phyloP scores from a whole-genome alignment of 1,139 yeast species.

The Suhomyces atakaporum region DNA sequence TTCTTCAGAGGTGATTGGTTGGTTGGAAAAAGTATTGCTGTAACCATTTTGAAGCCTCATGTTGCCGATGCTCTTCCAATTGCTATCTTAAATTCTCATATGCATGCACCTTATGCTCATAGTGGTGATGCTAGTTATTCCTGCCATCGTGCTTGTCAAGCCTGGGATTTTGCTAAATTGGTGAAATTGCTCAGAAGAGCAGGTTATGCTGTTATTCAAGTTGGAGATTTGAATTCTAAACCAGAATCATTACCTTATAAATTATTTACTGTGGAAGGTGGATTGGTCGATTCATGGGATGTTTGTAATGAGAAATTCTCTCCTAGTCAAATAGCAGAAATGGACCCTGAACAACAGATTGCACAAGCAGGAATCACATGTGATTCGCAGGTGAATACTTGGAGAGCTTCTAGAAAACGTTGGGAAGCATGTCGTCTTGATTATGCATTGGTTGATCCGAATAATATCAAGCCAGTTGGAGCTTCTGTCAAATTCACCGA shows the following conservation, averaged over 20 bases:
- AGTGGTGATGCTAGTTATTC: slow-evolving; percentile 86
- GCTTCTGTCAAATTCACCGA: slow-evolving; percentile 79
- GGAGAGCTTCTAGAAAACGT: slow-evolving; percentile 65
- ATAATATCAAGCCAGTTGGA: slow-evolving; percentile 50
- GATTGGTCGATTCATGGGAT: slow-evolving; percentile 83
- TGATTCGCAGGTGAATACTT: slow-evolving; percentile 82
- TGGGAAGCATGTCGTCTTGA: slow-evolving; percentile 89
- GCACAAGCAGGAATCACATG: slow-evolving; percentile 81
- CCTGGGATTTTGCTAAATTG: slow-evolving; percentile 86
- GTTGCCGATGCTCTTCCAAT: slow-evolving; percentile 52
- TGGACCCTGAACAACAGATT: slow-evolving; percentile 72
- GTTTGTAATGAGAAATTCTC: slow-evolving; percentile 43
- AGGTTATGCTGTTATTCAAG: slow-evolving; percentile 84
- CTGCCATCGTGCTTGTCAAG: slow-evolving; percentile 92
- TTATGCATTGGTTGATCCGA: slow-evolving; percentile 75
- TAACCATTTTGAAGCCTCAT: slow-evolving; percentile 64
- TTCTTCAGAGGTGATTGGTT: slow-evolving; percentile 96
- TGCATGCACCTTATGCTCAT: slow-evolving; percentile 93
- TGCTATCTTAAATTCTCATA: slow-evolving; percentile 85
- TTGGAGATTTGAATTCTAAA: slow-evolving; percentile 88
- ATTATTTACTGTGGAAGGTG: slow-evolving; percentile 69
- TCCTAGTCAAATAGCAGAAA: slow-evolving; percentile 45
- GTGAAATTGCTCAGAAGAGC: slow-evolving; percentile 63
- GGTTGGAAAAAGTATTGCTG: slow-evolving; percentile 89
- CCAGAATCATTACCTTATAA: slow-evolving; percentile 86